These are phyloP conservation scores for Rhodotorula sphaerocarpa DNA, from an alignment of 768 basidiomycete species.

Conservation along the genomic window DNA sequence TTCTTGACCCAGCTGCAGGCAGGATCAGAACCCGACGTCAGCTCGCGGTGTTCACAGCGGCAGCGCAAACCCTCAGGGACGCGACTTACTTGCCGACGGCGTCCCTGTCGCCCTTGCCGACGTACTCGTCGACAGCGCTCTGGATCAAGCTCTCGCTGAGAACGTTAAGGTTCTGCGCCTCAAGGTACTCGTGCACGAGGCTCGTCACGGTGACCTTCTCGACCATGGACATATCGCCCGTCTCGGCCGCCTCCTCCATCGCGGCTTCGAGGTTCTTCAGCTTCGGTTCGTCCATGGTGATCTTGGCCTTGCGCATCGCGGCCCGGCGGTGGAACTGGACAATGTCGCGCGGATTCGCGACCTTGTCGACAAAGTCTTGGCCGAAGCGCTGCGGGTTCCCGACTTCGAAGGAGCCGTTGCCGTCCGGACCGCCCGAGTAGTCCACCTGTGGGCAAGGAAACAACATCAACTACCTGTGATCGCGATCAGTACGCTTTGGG, in stretches of 20 bases:
- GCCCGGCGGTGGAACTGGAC: constrained; percentile 82
- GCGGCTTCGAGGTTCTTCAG: constrained; percentile 47
- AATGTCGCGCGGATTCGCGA: constrained; percentile 91
- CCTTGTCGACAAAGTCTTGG: constrained; percentile 78
- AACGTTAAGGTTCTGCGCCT: constrained; percentile 85
- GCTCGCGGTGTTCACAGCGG: too few relatives aligned
- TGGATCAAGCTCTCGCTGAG: constrained; percentile 83
- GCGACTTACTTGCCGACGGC: constrained; percentile 53
- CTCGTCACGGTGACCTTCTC: constrained; percentile 75
- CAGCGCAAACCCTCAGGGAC: too few relatives aligned
- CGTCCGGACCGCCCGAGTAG: constrained; percentile 47
- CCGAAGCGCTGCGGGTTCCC: constrained; percentile 96
- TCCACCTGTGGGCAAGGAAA: constrained; percentile 3
- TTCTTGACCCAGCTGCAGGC: constrained; percentile 44
- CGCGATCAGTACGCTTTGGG: too few relatives aligned
- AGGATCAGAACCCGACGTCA: neutral
- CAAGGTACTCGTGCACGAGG: constrained; percentile 82
- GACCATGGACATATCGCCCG: constrained; percentile 64
- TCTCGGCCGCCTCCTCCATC: constrained; percentile 67
- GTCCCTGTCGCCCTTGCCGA: constrained; percentile 93
- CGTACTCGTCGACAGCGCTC: constrained; percentile 87
- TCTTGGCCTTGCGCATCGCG: constrained; percentile 50
- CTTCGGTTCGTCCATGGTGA: constrained; percentile 67
- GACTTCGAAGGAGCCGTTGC: constrained; percentile 78
- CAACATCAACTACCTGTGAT: neutral